Evolutionary conservation across 179 eudicot species (phyloP), one percentile per base, ranked within the genome.

Genomic region (Silene coronaria): DNA sequence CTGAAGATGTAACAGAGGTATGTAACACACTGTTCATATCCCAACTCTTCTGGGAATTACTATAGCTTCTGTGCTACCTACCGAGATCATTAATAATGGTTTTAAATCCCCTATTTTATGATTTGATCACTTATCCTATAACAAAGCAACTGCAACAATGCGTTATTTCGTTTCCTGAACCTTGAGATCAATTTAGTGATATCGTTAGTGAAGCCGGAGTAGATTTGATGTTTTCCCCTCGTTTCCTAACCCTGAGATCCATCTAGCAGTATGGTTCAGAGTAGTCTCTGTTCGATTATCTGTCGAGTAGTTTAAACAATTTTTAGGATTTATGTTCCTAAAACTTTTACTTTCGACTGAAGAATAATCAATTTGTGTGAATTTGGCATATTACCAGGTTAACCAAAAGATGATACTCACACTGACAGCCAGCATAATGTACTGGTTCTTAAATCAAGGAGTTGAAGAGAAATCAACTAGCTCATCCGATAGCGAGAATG

Each of bases 331-430:
- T 51, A 51, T 19, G 57, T 38, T 12, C n/a, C 5, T 26, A 13
- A 58, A 21, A 21, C 22, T 7, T 8, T 3, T 59, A 12, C 26
- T 24, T 61, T 10, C 27, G 65, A 61, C 65, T 21, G 14, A 13
- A 32, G 48, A 30, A 0, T 24, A 51, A 57, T 5, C 55, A 34
- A 55, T 63, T 19, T 13, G 16, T 48, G 58, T 23, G 14, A 2
- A 11, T 72, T 34, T 72, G 64, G 17, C 55, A 42, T 32, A 24
- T 75, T 27, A 69, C 70, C 88, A 95, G 99, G 97, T 95, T 46
- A 95, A 92, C 80, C 97, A 92, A 77, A 95, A 92, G 84, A 94
- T 94, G 98, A 88, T 91, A 69, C 90, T 94, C n/a, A 94, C 97
- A 70, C 75, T 94, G 72, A 92, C 97, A 26, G 98, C 98, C 51